Base-by-base conservation (phyloP, 2,329 filamentous ascomycete species). In the Fusarium brachygibbosum region DNA sequence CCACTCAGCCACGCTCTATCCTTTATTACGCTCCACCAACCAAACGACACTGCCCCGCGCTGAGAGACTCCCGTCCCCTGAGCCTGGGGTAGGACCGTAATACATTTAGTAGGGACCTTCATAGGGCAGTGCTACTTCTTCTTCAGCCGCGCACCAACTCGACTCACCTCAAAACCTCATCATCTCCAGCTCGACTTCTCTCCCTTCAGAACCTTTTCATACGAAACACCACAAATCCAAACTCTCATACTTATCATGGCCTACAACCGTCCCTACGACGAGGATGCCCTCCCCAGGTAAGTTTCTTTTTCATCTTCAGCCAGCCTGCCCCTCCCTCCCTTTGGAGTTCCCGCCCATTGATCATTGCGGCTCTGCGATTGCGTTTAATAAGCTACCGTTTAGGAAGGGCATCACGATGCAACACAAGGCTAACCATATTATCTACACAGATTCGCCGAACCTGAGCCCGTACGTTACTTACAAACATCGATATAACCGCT, bases 231-330 rank as follows among this genome's bases (percentile, higher is more conserved):
- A 9, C 23, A 42, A 46, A 48, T 16, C 37, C 41, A 28, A 48
- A 34, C 16, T 16, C 34, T 35, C 55, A 40, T 31, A 58, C 37
- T 51, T 46, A 66, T 25, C 65, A 98, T 98, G 95, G 95, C 95
- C 58, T 98, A 98, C 86, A 97, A 97, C 82, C 90, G 90, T 79
- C 88, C 91, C 58, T 96, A 94, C 84, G 97, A 99, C 80, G 94
- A 94, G 34, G 95, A 99, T 84, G 93, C 94, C 78, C 89, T 99
- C 69, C 95, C 95, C 78, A 93, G 93, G 92, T 96, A 58, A 54
- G 61, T 34, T 17, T 29, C 19, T 28, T 63, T 37, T 6, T 46
- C 16, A 25, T 19, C 34, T 23, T 46, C 53, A 53, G 32, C 34
- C 61, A 46, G 21, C 35, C 25, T 68, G 55, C 63, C 66, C 66